Base-by-base conservation (phyloP, 768 basidiomycete species). In the Strobilomyces confusus region DNA sequence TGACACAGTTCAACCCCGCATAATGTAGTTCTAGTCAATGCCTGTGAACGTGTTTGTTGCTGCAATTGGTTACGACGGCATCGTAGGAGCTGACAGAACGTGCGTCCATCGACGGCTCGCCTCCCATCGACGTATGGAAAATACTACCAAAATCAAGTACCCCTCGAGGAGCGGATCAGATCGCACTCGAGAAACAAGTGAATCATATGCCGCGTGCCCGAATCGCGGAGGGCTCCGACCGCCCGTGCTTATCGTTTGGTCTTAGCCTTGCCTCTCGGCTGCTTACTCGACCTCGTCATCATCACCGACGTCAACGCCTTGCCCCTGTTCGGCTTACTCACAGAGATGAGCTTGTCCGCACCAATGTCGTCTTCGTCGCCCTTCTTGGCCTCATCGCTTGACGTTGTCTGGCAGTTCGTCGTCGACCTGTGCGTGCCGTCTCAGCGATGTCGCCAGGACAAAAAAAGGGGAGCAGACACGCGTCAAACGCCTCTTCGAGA, bases 401-500 rank as follows among this genome's bases (percentile, higher is more conserved):
- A 77, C 0, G 52, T 69, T 69, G 1, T 78, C 85, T 1, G 48
- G 63, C 25, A 71, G 66, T 19, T 74, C 73, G 44, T 79, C 80
- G 23, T 80, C 79, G 60, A 74, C 64, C 80, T 76, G 49, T 22
- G 34, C 23, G n/a, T 4, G n/a, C 44, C 43, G 44, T 22, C 33
- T 57, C 30, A 63, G 36, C 23, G 13, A 4, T n/a, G 9, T 9
- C 3, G 5, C 11, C 12, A 22, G 36, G 17, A 22, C 19, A 19
- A 33, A 5, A n/a, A 15, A 30, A 26, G 40, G 15, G 11, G 19
- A 5, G 12, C 2, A 9, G 5, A 71, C 83, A 64, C 58, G 90
- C 87, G 58, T 90, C 92, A 58, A 86, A 89, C 0, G 86, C 94
- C 47, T 98, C 95, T 66, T 98, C 95, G 19, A 93, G 77, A 72